Conservation (phyloP, 1,284 basidiomycete species). For the Sporisorium iseilematis-ciliati region DNA sequence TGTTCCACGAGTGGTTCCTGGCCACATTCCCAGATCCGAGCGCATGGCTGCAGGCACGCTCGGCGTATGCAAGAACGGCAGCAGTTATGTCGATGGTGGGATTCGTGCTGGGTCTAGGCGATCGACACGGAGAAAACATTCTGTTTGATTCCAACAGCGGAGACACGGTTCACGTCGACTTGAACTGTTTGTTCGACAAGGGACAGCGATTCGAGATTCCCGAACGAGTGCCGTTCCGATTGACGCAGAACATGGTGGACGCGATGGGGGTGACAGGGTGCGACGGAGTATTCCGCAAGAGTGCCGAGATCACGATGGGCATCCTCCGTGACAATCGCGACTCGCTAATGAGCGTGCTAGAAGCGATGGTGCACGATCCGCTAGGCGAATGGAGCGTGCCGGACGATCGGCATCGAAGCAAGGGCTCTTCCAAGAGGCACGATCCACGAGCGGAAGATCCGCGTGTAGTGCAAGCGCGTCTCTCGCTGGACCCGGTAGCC, state of each 20-base stretch:
- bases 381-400: conserved; percentile 92
- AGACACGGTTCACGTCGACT: conserved; percentile 95
- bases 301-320: conserved; percentile 90
- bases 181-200: conserved; percentile 98
- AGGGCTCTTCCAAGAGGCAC: conserved; percentile 20
- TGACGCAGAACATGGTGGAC: conserved; percentile 94
- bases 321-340: conserved; percentile 91
- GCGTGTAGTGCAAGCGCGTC: conserved; percentile 59
- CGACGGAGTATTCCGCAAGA: conserved; percentile 92
- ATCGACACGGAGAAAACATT: conserved; percentile 97
- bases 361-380: conserved; percentile 97
- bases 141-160: conserved; percentile 89
- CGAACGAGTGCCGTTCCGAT: conserved; percentile 92
- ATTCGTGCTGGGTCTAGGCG: conserved; percentile 95
- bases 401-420: conserved; percentile 63
- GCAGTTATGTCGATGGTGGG: conserved; percentile 99
- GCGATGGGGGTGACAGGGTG: conserved; percentile 93
- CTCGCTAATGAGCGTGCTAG: conserved; percentile 93
- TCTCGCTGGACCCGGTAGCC: conserved; percentile 63
- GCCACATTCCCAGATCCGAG: conserved; percentile 96
- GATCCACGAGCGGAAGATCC: conserved; percentile 58
- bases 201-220: conserved; percentile 87
- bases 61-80: conserved; percentile 87
- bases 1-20: conserved; percentile 98
- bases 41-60: conserved; percentile 89